Base-by-base conservation (phyloP, 768 basidiomycete genomes). In the Hericium erinaceus region DNA sequence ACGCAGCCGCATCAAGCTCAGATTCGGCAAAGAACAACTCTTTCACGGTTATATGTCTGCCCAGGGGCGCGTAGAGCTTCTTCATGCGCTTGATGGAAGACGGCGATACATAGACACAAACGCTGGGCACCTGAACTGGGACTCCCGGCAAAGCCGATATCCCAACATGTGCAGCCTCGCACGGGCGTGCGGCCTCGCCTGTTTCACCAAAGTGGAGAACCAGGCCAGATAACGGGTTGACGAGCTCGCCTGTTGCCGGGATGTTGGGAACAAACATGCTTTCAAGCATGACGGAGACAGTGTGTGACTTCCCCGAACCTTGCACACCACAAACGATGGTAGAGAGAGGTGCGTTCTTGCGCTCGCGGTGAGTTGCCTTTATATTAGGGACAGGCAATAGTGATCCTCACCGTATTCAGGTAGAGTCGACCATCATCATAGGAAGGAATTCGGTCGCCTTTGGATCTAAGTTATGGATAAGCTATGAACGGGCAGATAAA, bases 241-340 rank as follows among this genome's bases (percentile, higher is more conserved):
- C 66, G 8, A 84, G 67, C 0, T 65, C 67, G 0, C 88, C 87
- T 16, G 82, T 78, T 0, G 74, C 61, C 2, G 74, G 63, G 57
- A 77, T 75, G 13, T 72, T 69, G 0, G 82, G 61, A n/a, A 89
- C 78, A 8, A 89, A 72, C 81, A 88, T 85, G 58, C 75, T 83
- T 65, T 89, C 88, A 0, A 89, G 65, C 5, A 89, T 72, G 0
- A 84, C 78, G 0, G 86, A 82, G 2, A 87, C 80, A 0, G 84
- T 87, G 53, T 89, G 87, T 0, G 85, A 87, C 64, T 89, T 89
- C 9, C 87, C 87, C 0, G 86, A 83, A 0, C 87, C 85, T 71
- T 89, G 87, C 0, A 87, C 86, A 0, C 87, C 87, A 54, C 87
- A 89, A 2, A 89, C 78, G n/a, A 89, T 64, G 0, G 86, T 83